Base-by-base conservation (phyloP, 75 land plant genomes). In the Ceratopteris richardii region DNA sequence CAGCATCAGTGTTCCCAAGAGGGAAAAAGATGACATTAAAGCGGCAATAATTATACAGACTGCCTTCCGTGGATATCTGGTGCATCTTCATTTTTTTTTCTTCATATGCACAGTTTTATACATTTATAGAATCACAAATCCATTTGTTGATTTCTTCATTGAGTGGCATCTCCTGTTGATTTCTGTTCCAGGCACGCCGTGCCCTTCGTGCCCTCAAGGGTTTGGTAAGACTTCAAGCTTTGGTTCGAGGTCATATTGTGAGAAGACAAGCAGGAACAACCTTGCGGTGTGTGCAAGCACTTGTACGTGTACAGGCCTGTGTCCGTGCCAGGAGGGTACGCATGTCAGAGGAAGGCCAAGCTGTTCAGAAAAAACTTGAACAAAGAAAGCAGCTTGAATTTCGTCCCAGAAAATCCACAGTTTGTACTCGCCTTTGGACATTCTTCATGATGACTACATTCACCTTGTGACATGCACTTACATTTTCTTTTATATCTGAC, bases 191-290 rank as follows among this genome's bases (percentile, higher is more conserved):
- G 96, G 96, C 96, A 14, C 57, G 96, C 50, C 63, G 85, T 20
- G 91, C 96, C 0, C 64, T 87, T 57, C 79, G 84, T 0, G 96
- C 96, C 19, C 76, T 90, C 66, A 81, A 77, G 66, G 96, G 89
- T 17, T 53, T 90, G 55, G 96, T 90, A 70, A 83, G 85, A 72
- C 59, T 90, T 11, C 96, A 90, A 51, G 91, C 96, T 31, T 63
- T 87, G 21, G 89, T 83, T 20, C 66, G 96, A 43, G 96, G 96
- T 0, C 81, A 89, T 50, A 80, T 69, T 33, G 90, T 89, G 64
- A 62, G 83, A 12, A 80, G 84, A 64, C 95, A 85, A 56, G 88
- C 90, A 2, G 77, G 73, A 18, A 79, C 69, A 74, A 87, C 85
- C 11, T 71, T 85, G 77, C 66, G 88, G 31, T 85, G 88, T 68